Conservation (phyloP, 129 eudicot genomes). For the Chrysanthemum seticuspe region DNA sequence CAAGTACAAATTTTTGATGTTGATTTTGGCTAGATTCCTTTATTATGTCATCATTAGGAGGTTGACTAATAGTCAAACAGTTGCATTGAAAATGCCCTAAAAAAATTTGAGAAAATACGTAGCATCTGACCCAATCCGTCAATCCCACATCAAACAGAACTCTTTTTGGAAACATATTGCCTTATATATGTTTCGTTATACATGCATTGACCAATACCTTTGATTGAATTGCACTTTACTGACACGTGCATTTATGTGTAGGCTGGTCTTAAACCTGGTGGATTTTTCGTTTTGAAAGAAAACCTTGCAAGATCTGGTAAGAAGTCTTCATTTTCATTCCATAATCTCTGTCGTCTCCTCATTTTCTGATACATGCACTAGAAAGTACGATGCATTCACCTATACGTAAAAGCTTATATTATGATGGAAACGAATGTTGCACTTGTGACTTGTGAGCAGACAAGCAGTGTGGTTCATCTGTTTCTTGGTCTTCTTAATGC, state of each 20-base stretch:
- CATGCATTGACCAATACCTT: background rate
- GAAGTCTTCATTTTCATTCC: constrained; percentile 4
- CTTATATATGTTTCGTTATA: background rate
- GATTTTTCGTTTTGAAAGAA: constrained; percentile 82
- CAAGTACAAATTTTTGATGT: background rate
- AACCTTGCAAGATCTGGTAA: constrained; percentile 81
- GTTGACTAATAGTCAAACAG: constrained; percentile 9
- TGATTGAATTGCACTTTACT: constrained; percentile 6
- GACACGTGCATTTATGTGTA: constrained; percentile 32
- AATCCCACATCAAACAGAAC: background rate
- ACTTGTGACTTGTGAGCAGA: too few relatives aligned
- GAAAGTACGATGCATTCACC: background rate
- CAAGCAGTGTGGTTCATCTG: too few relatives aligned
- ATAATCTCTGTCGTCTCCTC: background rate
- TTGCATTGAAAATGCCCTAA: background rate
- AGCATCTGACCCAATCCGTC: background rate
- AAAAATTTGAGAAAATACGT: too few relatives aligned
- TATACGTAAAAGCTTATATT: background rate
- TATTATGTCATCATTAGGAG: background rate
- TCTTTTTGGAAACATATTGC: too few relatives aligned
- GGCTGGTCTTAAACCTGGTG: constrained; percentile 97
- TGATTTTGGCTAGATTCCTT: background rate
- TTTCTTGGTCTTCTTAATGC: background rate
- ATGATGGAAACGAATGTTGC: too few relatives aligned
- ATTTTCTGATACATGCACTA: background rate